Evolutionary conservation across 176 grass and related monocot species (phyloP).

Genomic region (Miscanthus lutarioriparius): DNA sequence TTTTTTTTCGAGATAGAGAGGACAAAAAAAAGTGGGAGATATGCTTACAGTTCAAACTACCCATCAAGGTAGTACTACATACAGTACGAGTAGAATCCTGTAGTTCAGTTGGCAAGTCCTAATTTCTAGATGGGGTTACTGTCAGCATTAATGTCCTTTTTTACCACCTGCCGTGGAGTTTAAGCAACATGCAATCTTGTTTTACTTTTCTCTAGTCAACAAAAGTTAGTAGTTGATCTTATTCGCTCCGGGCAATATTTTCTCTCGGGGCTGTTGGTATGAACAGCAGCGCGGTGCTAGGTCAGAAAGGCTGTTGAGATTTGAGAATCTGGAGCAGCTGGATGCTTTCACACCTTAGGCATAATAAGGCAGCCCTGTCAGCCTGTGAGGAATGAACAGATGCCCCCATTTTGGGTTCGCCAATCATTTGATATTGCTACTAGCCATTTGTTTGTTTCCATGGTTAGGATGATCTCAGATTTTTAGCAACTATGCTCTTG

Average conservation of each 20-base stretch:
- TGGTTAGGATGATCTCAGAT: slow-evolving; percentile 26
- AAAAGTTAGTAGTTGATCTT: slow-evolving; percentile 19
- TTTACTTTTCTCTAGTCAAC: slow-evolving; percentile 42
- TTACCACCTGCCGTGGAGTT: slow-evolving; percentile 1
- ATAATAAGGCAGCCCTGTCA: background rate
- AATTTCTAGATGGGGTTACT: background rate
- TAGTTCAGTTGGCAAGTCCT: slow-evolving; percentile 15
- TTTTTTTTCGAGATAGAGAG: background rate
- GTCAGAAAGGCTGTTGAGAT: background rate
- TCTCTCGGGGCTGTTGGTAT: slow-evolving; percentile 8
- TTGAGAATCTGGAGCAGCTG: slow-evolving; percentile 12
- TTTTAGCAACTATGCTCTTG: background rate
- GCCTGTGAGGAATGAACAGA: background rate
- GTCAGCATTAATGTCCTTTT: slow-evolving; percentile 1
- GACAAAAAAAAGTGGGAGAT: background rate
- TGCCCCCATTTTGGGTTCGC: slow-evolving; percentile 10
- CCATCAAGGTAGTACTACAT: background rate
- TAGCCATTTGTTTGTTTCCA: background rate
- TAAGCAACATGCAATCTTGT: slow-evolving; percentile 10
- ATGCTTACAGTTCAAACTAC: background rate
- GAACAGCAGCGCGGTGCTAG: slow-evolving; percentile 2
- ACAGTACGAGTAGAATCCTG: background rate
- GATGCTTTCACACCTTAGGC: slow-evolving; percentile 32
- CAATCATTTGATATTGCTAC: background rate
- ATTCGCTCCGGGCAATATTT: slow-evolving; percentile 15